phyloP scores from a whole-genome alignment of 257 asterid genomes.

The Solanum sitiens region DNA sequence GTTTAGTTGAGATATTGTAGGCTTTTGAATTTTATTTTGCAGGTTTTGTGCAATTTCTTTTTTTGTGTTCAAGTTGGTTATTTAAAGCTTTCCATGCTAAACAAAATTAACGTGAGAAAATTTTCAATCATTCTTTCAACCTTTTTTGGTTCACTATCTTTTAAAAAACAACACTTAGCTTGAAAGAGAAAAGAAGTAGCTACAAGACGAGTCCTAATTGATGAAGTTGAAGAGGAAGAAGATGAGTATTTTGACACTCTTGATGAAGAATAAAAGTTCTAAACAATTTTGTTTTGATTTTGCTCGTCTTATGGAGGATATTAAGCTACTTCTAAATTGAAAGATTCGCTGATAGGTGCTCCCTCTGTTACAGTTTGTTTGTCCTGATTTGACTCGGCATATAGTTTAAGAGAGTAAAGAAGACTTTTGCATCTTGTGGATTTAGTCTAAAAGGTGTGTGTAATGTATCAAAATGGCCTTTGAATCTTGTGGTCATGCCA shows the following conservation, averaged over 20 bases:
- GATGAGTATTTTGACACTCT: not conserved
- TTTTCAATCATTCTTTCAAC: not conserved
- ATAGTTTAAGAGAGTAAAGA: not conserved
- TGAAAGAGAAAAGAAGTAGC: not conserved
- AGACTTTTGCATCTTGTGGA: not conserved
- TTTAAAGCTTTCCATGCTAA: not conserved
- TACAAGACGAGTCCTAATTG: not conserved
- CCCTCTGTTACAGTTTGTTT: not conserved
- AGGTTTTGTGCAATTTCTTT: not conserved
- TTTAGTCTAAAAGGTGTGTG: not conserved
- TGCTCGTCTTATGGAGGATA: not conserved
- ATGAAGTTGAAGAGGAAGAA: not conserved
- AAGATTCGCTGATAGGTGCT: not conserved
- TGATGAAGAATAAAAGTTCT: not conserved
- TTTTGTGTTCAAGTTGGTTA: not conserved
- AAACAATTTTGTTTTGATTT: not conserved
- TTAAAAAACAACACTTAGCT: not conserved
- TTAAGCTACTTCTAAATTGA: not conserved
- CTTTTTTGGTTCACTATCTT: not conserved
- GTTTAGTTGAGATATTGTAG: not conserved
- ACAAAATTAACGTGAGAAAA: not conserved
- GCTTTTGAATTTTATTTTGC: not conserved
- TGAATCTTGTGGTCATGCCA: not conserved
- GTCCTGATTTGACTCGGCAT: not conserved
- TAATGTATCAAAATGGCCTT: not conserved